phyloP scores from a whole-genome alignment of 306 rosid species.

The Aeschynomene evenia region DNA sequence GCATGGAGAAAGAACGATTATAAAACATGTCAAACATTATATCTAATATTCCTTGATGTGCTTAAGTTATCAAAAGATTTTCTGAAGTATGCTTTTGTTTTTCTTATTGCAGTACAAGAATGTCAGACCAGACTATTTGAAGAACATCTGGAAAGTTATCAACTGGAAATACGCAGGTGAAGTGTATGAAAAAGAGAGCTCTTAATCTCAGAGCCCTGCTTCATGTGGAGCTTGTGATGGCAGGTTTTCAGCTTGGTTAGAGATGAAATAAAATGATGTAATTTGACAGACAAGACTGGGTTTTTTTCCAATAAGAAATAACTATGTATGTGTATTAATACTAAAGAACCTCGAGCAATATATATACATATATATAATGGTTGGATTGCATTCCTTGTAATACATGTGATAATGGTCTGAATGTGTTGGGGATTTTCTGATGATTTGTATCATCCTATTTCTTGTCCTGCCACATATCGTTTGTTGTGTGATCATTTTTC shows the following conservation, averaged over 20 bases:
- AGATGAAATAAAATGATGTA: slow-evolving; percentile 38
- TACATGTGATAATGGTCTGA: background rate
- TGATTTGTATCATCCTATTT: background rate
- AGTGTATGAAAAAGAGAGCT: slow-evolving; percentile 61
- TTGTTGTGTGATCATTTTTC: slow-evolving; percentile 1
- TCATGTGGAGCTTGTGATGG: slow-evolving; percentile 16
- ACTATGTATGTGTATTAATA: background rate
- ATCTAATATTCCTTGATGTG: background rate
- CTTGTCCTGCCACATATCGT: background rate
- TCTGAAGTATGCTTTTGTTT: slow-evolving; percentile 32
- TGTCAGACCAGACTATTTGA: slow-evolving; percentile 91
- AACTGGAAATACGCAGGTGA: slow-evolving; percentile 81
- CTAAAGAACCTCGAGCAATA: slow-evolving; percentile 8
- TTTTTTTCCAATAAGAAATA: slow-evolving; percentile 1
- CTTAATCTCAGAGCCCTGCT: slow-evolving; percentile 31
- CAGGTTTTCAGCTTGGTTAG: slow-evolving; percentile 13
- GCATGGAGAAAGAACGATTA: background rate
- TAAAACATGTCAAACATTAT: background rate
- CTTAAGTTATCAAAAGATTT: slow-evolving; percentile 9
- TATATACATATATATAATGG: too few relatives aligned
- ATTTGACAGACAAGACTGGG: slow-evolving; percentile 7
- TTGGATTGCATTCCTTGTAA: slow-evolving; percentile 19
- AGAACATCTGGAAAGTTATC: slow-evolving; percentile 95
- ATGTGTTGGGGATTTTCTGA: slow-evolving; percentile 19
- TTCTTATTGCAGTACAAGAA: slow-evolving; percentile 84